These are phyloP conservation scores for Tetracladium marchalianum DNA, from an alignment of 495 filamentous ascomycete species.

Conservation along the genomic window DNA sequence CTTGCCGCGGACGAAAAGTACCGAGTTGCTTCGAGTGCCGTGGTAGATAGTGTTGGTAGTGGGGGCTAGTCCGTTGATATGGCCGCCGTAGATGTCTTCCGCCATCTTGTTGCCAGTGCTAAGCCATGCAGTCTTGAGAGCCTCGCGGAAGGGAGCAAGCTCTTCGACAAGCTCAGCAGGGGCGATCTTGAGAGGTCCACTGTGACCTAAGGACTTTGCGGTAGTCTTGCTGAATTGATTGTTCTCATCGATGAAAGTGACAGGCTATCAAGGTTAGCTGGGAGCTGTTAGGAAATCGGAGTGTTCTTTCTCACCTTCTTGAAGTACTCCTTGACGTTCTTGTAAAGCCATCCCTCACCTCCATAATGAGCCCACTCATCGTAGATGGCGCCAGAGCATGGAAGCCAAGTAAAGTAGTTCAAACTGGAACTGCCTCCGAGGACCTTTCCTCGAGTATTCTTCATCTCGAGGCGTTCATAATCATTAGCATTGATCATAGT, in stretches of 20 bases:
- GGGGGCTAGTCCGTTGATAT: slow-evolving; percentile 44
- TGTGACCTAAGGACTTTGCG: slow-evolving; percentile 26
- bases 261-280: slow-evolving; percentile 27
- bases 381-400: slow-evolving; percentile 26
- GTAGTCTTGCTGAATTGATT: slow-evolving; percentile 26
- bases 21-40: slow-evolving; percentile 43
- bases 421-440: slow-evolving; percentile 41
- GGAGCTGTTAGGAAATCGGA: slow-evolving; percentile 34
- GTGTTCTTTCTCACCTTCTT: slow-evolving; percentile 49
- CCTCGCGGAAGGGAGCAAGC: slow-evolving; percentile 43
- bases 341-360: slow-evolving; percentile 29
- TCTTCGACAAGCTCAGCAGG: slow-evolving; percentile 47
- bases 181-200: slow-evolving; percentile 39
- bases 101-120: slow-evolving; percentile 40
- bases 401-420: slow-evolving; percentile 38
- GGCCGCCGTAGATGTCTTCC: slow-evolving; percentile 47
- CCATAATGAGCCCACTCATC: slow-evolving; percentile 30
- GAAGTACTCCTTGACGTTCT: slow-evolving; percentile 36
- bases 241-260: slow-evolving; percentile 41
- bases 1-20: slow-evolving; percentile 41
- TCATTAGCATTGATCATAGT: slow-evolving; percentile 52
- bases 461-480: slow-evolving; percentile 53
- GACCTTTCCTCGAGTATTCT: slow-evolving; percentile 45
- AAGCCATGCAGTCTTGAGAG: slow-evolving; percentile 44
- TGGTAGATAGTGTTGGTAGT: slow-evolving; percentile 48